Evolutionary conservation across 768 basidiomycete genomes (phyloP).

Genomic region (Tylopilus subfusipes): DNA sequence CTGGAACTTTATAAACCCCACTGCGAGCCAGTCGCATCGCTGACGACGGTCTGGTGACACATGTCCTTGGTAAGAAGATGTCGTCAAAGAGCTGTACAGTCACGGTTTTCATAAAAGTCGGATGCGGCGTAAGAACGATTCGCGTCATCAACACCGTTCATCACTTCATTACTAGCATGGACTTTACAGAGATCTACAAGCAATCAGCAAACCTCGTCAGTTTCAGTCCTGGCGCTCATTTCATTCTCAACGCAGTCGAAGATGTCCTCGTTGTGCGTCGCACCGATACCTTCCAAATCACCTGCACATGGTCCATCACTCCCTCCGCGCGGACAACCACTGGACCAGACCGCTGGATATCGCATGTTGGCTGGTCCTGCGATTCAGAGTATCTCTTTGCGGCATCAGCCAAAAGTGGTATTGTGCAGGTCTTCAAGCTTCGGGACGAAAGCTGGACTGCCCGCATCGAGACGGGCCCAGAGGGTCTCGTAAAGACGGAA

Average conservation of each 20-base stretch:
- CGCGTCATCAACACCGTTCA: slow-evolving; percentile 3
- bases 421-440: slow-evolving; percentile 76
- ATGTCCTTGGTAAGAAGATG: neutral
- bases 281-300: slow-evolving; percentile 79
- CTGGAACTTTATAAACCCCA: slow-evolving; percentile 10
- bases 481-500: slow-evolving; percentile 82
- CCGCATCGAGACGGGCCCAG: slow-evolving; percentile 74
- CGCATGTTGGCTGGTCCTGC: slow-evolving; percentile 80
- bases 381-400: slow-evolving; percentile 87
- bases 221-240: slow-evolving; percentile 86
- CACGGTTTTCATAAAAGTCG: too few species aligned
- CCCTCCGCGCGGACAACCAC: slow-evolving; percentile 43
- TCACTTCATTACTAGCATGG: slow-evolving; percentile 50
- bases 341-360: slow-evolving; percentile 46
- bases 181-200: slow-evolving; percentile 84
- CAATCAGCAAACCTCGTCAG: slow-evolving; percentile 66
- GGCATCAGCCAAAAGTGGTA: slow-evolving; percentile 65
- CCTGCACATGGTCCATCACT: slow-evolving; percentile 73
- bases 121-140: neutral
- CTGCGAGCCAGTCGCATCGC: slow-evolving; percentile 7
- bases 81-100: too few species aligned
- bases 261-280: slow-evolving; percentile 81
- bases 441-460: slow-evolving; percentile 77
- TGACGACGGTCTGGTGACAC: slow-evolving; percentile 17
- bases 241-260: slow-evolving; percentile 75